Percentiles rank a stretch among this genome's conserved stretches.
phyloP scores from a whole-genome alignment of 768 basidiomycete species.

The Russula griseocarnosa region DNA sequence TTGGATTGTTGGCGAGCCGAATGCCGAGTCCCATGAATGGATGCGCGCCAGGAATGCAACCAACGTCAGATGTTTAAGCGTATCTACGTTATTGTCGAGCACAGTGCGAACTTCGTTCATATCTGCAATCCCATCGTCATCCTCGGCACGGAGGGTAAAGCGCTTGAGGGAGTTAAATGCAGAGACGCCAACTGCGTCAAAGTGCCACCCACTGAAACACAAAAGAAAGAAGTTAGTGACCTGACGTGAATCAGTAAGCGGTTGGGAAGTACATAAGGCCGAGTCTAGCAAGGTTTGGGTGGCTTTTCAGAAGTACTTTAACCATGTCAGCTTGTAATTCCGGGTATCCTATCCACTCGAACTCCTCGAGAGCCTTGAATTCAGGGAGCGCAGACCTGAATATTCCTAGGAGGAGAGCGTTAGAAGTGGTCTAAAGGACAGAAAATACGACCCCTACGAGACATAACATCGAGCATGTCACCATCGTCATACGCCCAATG shows the following conservation, averaged over 20 bases:
- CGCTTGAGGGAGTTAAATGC: constrained; percentile 55
- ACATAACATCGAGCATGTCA: constrained; percentile 60
- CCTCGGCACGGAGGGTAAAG: constrained; percentile 65
- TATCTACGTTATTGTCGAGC: constrained; percentile 54
- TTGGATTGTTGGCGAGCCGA: constrained; percentile 58
- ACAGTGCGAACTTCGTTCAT: constrained; percentile 65
- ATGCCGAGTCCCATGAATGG: constrained; percentile 65
- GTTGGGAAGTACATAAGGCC: constrained; percentile 50
- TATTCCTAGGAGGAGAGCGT: constrained; percentile 51
- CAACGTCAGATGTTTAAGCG: constrained; percentile 58
- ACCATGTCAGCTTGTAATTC: constrained; percentile 68
- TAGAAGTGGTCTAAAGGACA: constrained; percentile 52
- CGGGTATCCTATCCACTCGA: constrained; percentile 77
- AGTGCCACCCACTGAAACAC: constrained; percentile 58
- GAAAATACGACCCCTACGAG: constrained; percentile 50
- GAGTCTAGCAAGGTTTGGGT: constrained; percentile 51
- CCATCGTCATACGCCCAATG: constrained; percentile 71
- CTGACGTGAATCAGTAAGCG: not conserved
- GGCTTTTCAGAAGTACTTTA: constrained; percentile 49
- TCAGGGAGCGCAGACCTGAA: constrained; percentile 61
- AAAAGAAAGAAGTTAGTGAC: not conserved
- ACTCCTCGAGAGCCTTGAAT: constrained; percentile 56
- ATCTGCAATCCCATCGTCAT: constrained; percentile 67
- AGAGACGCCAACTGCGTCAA: constrained; percentile 67
- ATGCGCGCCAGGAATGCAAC: constrained; percentile 63